Evolutionary conservation across 192 early-diverging fungal genomes (phyloP).

Genomic region (Phlyctochytrium planicorne): DNA sequence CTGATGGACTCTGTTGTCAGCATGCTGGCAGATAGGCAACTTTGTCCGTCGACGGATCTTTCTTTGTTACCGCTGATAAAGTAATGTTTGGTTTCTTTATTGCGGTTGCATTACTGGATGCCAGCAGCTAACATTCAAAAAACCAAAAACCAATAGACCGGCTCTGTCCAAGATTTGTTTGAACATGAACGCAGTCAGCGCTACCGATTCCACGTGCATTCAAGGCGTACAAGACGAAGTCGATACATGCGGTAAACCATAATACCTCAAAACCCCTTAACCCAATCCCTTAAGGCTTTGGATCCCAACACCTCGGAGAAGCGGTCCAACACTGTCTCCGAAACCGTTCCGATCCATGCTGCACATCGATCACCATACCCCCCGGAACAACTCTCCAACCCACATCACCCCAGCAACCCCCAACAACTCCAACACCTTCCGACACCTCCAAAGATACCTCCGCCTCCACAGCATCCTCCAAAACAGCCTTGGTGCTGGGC

Average conservation of each 20-base stretch:
- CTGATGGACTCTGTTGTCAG: background rate
- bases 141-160: too few relatives aligned
- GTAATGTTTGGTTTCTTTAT: background rate
- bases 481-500: too few relatives aligned
- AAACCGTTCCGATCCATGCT: background rate
- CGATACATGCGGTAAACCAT: slow-evolving; percentile 3
- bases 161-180: slow-evolving; percentile 6
- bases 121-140: too few relatives aligned
- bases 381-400: background rate
- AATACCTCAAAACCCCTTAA: too few relatives aligned
- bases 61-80: background rate
- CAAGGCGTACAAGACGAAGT: slow-evolving; percentile 1
- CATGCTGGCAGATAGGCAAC: background rate
- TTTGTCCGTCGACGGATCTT: slow-evolving; percentile 2
- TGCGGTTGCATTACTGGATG: background rate
- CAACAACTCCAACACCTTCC: too few relatives aligned
- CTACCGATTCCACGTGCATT: background rate
- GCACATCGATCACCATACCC: background rate
- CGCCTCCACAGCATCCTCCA: too few relatives aligned
- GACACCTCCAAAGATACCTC: too few relatives aligned
- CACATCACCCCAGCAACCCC: too few relatives aligned
- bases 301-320: background rate
- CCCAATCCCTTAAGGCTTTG: slow-evolving; percentile 3
- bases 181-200: background rate
- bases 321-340: background rate